Conservation (phyloP, 2,329 filamentous ascomycete species). For the Fusarium napiforme region DNA sequence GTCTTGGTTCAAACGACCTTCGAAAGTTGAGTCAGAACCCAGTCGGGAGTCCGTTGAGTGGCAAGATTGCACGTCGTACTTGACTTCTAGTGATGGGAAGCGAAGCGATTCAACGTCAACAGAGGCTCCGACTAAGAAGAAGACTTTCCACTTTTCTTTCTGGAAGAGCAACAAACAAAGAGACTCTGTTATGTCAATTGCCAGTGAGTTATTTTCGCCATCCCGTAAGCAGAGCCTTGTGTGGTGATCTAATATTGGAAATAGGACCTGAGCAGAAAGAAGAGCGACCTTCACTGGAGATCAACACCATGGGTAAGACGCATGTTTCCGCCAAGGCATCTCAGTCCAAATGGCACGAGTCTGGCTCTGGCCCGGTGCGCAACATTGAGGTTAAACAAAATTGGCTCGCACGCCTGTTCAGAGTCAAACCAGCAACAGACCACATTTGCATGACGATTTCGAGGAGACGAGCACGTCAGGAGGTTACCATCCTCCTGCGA, state of each 20-base stretch:
- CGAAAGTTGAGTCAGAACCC: conserved; percentile 50
- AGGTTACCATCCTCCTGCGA: conserved; percentile 77
- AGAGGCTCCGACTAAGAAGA: conserved; percentile 57
- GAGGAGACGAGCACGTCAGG: conserved; percentile 76
- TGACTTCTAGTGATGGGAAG: conserved; percentile 41
- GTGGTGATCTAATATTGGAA: conserved; percentile 7
- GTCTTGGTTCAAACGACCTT: conserved; percentile 63
- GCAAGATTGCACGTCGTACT: conserved; percentile 44
- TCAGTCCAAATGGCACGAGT: conserved; percentile 48
- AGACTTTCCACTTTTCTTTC: conserved; percentile 64
- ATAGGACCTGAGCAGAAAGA: conserved; percentile 29
- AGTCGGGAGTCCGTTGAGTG: conserved; percentile 41
- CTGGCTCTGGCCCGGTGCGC: conserved; percentile 54
- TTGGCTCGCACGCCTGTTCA: conserved; percentile 90
- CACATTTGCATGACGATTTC: conserved; percentile 80
- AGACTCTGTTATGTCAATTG: conserved; percentile 57
- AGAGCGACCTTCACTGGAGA: conserved; percentile 18
- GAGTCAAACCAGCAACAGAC: conserved; percentile 83
- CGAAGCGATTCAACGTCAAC: conserved; percentile 41
- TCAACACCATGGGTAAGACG: conserved; percentile 35
- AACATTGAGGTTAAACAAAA: conserved; percentile 78
- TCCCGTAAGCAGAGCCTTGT: background rate
- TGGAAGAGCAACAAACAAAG: conserved; percentile 63
- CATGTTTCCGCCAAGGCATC: conserved; percentile 15
- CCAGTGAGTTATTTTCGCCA: conserved; percentile 50